phyloP scores from a whole-genome alignment of 305 asterid genomes.

The Andrographis paniculata region DNA sequence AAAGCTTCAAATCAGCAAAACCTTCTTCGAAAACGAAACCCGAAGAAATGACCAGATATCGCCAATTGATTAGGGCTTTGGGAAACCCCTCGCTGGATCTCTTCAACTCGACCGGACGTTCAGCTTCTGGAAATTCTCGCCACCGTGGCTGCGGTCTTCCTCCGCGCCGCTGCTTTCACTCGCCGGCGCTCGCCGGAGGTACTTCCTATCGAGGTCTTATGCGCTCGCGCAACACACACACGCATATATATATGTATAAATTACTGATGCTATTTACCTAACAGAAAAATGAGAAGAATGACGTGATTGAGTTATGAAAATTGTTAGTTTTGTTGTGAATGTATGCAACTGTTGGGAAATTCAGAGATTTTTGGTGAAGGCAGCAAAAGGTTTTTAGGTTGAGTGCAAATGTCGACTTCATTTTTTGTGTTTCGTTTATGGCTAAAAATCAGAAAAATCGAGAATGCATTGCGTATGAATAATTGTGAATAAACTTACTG shows the following conservation, averaged over 20 bases:
- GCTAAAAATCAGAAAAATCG: neutral
- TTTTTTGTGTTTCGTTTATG: neutral
- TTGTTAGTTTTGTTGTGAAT: neutral
- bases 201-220: neutral
- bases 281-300: no score
- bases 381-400: neutral
- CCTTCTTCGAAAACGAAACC: constrained; percentile 52
- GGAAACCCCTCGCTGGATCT: constrained; percentile 21
- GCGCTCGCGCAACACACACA: no score
- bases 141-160: constrained; percentile 15
- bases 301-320: no score
- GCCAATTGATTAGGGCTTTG: constrained; percentile 34
- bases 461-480: neutral
- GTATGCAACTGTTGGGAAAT: neutral
- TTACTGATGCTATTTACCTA: no score
- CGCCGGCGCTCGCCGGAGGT: constrained; percentile 25
- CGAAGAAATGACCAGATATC: constrained; percentile 22
- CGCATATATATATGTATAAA: no score
- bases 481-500: neutral
- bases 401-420: neutral
- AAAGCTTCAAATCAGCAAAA: no score
- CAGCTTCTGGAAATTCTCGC: constrained; percentile 18
- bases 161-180: constrained; percentile 27
- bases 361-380: neutral
- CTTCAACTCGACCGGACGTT: constrained; percentile 19